phyloP scores from a whole-genome alignment of 345 rosid genomes.

The Hibiscus syriacus region DNA sequence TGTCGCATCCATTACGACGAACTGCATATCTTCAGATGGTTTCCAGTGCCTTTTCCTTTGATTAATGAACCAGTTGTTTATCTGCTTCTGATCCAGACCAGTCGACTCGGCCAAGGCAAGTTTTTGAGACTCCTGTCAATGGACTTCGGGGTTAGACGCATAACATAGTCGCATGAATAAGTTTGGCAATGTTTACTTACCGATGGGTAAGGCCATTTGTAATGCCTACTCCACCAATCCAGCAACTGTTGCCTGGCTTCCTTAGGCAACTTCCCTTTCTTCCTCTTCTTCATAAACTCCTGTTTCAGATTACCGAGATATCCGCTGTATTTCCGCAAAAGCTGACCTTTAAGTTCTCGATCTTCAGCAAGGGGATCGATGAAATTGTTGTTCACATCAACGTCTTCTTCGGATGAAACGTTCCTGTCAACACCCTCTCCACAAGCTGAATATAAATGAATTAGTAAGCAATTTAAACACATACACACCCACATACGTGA shows the following conservation, averaged over 20 bases:
- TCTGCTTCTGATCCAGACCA: slow-evolving; percentile 92
- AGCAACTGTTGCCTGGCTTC: slow-evolving; percentile 93
- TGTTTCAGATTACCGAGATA: slow-evolving; percentile 79
- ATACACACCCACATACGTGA: not conserved
- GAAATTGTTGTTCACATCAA: slow-evolving; percentile 45
- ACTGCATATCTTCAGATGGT: slow-evolving; percentile 94
- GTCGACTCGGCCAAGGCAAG: slow-evolving; percentile 83
- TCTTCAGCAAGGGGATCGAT: slow-evolving; percentile 95
- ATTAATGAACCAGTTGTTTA: slow-evolving; percentile 98
- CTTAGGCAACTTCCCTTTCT: slow-evolving; percentile 94
- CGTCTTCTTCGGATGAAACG: slow-evolving; percentile 70
- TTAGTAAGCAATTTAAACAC: not conserved
- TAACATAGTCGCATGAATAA: not conserved
- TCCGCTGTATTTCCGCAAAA: slow-evolving; percentile 84
- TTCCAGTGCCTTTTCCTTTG: slow-evolving; percentile 99
- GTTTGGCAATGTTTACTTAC: slow-evolving; percentile 25
- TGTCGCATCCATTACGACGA: slow-evolving; percentile 79
- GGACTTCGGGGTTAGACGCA: no score
- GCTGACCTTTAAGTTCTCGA: slow-evolving; percentile 86
- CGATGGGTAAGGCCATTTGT: slow-evolving; percentile 99
- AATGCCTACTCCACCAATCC: slow-evolving; percentile 97
- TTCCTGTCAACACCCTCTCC: slow-evolving; percentile 42
- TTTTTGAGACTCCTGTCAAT: slow-evolving; percentile 89
- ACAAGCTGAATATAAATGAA: slow-evolving; percentile 21
- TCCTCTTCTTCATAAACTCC: slow-evolving; percentile 91